phyloP scores from a whole-genome alignment of 2,329 filamentous ascomycete species.

The Neospermospora avenae region DNA sequence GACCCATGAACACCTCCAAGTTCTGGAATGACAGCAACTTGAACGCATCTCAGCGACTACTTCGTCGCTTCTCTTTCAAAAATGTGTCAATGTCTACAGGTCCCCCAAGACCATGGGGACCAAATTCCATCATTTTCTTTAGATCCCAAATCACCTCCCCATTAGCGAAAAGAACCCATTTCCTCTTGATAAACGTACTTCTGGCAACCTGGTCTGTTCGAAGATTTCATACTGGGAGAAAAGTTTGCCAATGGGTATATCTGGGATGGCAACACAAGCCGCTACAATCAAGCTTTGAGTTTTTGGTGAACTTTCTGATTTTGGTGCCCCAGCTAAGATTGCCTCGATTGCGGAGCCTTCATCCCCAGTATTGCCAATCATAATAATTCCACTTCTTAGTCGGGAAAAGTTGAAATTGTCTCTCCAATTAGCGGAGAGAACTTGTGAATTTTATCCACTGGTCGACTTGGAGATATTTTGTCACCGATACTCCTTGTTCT shows the following conservation, averaged over 20 bases:
- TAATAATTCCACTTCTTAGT: background rate
- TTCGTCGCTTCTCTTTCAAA: background rate
- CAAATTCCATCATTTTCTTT: slow-evolving; percentile 6
- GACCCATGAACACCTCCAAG: background rate
- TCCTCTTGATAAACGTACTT: slow-evolving; percentile 1
- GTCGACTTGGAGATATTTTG: too few relatives aligned
- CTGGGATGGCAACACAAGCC: background rate
- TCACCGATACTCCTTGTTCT: too few relatives aligned
- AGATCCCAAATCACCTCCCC: background rate
- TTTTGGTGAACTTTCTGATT: background rate
- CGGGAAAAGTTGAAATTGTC: slow-evolving; percentile 1
- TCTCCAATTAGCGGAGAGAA: slow-evolving; percentile 7
- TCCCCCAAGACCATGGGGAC: background rate
- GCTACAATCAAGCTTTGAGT: background rate
- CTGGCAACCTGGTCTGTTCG: too few relatives aligned
- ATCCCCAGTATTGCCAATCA: slow-evolving; percentile 8
- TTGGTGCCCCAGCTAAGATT: background rate
- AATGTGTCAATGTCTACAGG: background rate
- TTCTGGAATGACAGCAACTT: background rate
- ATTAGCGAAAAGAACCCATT: slow-evolving; percentile 12
- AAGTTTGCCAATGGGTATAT: background rate
- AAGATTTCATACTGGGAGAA: background rate
- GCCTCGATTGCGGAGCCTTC: slow-evolving; percentile 6
- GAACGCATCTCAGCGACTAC: background rate
- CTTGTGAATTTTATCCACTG: too few relatives aligned